Base-by-base conservation (phyloP, 202 grass and related monocot genomes). In the Cymbopogon flexuosus region DNA sequence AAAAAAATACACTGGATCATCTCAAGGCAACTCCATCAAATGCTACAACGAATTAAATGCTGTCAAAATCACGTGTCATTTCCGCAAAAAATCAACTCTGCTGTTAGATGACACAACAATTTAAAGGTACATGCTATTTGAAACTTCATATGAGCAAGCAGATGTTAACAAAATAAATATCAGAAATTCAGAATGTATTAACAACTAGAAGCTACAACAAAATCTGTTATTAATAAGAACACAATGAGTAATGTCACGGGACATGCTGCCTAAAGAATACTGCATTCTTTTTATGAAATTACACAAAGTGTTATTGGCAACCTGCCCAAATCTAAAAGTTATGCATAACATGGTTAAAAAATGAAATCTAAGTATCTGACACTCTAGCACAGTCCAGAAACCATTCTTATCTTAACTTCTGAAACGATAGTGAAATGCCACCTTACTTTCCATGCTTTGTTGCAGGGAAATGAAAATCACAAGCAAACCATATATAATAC, bases 111-210 rank as follows among this genome's bases (percentile, higher is more conserved):
- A 30, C 31, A 61, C 9, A 52, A 71, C 12, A 37, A 42, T 56
- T 34, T 71, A 60, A 22, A 21, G 42, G 18, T 85, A 3, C 60
- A 24, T 71, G 22, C 6, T 72, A 30, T 79, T 79, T 85, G 6
- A 62, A 39, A 84, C 6, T 74, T 81, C 10, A 75, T 3, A 67
- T 21, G 74, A 47, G 18, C 1, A 12, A 47, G 18, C 2, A 70
- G 18, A 66, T 78, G 43, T 54, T 6, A 13, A 67, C 3, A 51
- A n/a, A 35, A 78, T 52, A 66, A 78, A 51, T 12, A 23, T 77
- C 16, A 70, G 23, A 27, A 27, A 27, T 27, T 27, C 27, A 1
- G 27, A 24, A 72, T 29, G 59, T 65, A 65, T 27, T 19, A 63
- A 7, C 7, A 14, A 63, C n/a, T 73, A 40, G 33, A 14, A 82